Conservation (phyloP, 768 basidiomycete species). For the Lactarius vividus region DNA sequence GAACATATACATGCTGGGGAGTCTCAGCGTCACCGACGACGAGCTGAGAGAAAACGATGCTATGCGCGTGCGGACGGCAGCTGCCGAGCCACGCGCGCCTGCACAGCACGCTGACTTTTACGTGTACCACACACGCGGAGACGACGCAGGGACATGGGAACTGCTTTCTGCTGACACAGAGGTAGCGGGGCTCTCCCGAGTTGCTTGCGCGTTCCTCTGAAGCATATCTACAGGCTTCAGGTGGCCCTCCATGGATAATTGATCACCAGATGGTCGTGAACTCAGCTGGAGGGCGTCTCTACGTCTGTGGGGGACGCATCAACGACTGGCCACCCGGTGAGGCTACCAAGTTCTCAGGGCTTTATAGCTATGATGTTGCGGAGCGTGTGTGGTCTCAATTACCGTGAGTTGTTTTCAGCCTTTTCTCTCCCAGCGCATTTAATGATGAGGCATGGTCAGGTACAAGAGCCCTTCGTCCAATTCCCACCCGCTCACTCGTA, state of each 20-base stretch:
- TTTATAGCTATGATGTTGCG: slow-evolving; percentile 70
- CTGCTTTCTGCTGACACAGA: slow-evolving; percentile 63
- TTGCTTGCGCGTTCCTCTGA: not conserved
- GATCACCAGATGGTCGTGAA: slow-evolving; percentile 85
- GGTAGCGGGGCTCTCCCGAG: slow-evolving; percentile 39
- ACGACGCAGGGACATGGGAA: slow-evolving; percentile 68
- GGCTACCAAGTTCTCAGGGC: slow-evolving; percentile 58
- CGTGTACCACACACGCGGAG: slow-evolving; percentile 64
- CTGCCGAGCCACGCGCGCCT: slow-evolving; percentile 3
- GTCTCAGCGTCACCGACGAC: slow-evolving; percentile 55
- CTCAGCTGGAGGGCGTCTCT: slow-evolving; percentile 63
- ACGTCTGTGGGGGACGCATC: slow-evolving; percentile 73
- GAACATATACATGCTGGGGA: slow-evolving; percentile 69
- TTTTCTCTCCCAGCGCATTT: not conserved
- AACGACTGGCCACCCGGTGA: slow-evolving; percentile 60
- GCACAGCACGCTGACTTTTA: slow-evolving; percentile 67
- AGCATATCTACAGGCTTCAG: slow-evolving; percentile 44
- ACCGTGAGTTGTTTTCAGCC: slow-evolving; percentile 48
- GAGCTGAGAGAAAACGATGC: slow-evolving; percentile 15
- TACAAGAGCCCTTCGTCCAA: slow-evolving; percentile 30
- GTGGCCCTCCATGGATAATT: slow-evolving; percentile 70
- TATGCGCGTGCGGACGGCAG: not conserved
- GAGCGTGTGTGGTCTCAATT: slow-evolving; percentile 64
- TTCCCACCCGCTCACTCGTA: slow-evolving; percentile 51
- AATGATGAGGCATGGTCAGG: slow-evolving; percentile 18